Conservation (phyloP, 345 rosid species). For the Citrus reticulata region DNA sequence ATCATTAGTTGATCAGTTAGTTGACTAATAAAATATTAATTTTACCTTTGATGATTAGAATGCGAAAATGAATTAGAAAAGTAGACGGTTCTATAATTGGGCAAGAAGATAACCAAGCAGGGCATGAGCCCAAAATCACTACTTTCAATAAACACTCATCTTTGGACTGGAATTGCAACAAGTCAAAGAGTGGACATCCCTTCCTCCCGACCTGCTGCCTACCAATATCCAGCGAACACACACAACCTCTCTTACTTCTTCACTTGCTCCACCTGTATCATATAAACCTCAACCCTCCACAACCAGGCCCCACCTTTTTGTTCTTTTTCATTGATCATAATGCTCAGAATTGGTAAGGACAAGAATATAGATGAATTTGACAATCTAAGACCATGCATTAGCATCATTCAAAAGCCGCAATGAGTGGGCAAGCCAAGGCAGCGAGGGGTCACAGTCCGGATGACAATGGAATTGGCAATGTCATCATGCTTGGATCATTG, state of each 20-base stretch:
- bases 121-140: neutral
- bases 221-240: neutral
- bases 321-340: neutral
- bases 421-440: too few species aligned
- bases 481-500: neutral
- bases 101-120: neutral
- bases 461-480: neutral
- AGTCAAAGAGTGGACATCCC: neutral
- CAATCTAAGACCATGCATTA: neutral
- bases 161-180: neutral
- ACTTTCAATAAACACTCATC: neutral
- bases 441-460: neutral
- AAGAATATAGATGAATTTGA: neutral
- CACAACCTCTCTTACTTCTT: neutral
- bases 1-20: fast-evolving
- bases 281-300: neutral
- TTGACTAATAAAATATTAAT: too few species aligned
- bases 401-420: too few species aligned
- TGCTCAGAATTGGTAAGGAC: neutral
- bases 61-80: neutral
- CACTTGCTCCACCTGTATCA: neutral
- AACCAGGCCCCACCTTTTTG: neutral
- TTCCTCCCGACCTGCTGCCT: neutral
- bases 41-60: neutral
- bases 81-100: neutral